phyloP scores from a whole-genome alignment of 352 stramenopile species.

The Thraustochytrium striatum region DNA sequence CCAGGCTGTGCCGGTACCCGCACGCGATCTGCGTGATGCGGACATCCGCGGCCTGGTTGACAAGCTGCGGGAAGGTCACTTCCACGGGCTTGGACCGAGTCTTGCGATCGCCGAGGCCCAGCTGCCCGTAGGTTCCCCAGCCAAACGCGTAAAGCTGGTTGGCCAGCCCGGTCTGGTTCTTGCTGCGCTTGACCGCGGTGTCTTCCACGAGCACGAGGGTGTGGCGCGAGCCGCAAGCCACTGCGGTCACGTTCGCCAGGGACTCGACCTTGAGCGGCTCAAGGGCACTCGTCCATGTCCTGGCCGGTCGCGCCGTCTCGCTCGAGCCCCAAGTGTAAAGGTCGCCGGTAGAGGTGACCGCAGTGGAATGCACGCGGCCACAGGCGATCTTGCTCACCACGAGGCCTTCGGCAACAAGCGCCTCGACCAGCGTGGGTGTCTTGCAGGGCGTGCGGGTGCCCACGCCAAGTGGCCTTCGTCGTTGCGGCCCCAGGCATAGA shows the following conservation, averaged over 20 bases:
- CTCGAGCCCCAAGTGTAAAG: constrained; percentile 92
- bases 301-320: constrained; percentile 75
- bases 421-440: not conserved
- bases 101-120: constrained; percentile 55
- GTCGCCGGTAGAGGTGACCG: constrained; percentile 70
- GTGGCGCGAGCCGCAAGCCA: constrained; percentile 63
- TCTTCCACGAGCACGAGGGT: constrained; percentile 66
- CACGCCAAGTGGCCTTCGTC: constrained; percentile 69
- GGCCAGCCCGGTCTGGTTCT: not conserved
- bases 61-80: constrained; percentile 35
- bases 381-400: constrained; percentile 71
- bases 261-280: constrained; percentile 60
- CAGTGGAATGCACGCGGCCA: constrained; percentile 82
- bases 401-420: constrained; percentile 22
- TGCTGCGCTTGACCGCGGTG: constrained; percentile 57
- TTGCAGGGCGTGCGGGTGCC: constrained; percentile 54
- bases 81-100: constrained; percentile 41
- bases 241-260: constrained; percentile 60
- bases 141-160: constrained; percentile 62
- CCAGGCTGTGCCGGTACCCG: constrained; percentile 58
- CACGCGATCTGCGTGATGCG: constrained; percentile 56
- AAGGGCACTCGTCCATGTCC: constrained; percentile 56
- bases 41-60: constrained; percentile 52
- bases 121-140: constrained; percentile 67
- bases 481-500: constrained; percentile 78